Evolutionary conservation across 805 yeast species (phyloP).

Genomic region (Tetrapisispora taiwanensis): DNA sequence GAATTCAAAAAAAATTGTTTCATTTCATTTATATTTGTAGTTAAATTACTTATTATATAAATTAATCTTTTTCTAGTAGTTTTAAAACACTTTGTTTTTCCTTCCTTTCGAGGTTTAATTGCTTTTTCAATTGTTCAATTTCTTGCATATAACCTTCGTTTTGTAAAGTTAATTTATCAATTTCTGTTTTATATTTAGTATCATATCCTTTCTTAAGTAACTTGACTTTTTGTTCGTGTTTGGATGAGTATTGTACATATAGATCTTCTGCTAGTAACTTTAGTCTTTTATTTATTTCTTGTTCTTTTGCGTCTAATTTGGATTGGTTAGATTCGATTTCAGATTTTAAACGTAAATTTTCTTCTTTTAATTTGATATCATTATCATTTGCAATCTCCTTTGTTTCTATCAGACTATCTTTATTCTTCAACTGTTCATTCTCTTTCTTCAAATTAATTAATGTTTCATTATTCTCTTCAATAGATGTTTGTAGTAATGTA

Average conservation of each 20-base stretch:
- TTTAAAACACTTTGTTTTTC: constrained; percentile 50
- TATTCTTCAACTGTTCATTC: constrained; percentile 15
- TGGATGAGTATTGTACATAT: constrained; percentile 63
- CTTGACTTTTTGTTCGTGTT: constrained; percentile 64
- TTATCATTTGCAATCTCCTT: neutral
- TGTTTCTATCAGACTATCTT: constrained; percentile 7
- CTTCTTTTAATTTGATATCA: constrained; percentile 4
- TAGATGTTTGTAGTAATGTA: constrained; percentile 25
- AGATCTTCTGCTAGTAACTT: constrained; percentile 59
- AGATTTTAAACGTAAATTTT: constrained; percentile 11
- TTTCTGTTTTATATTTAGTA: constrained; percentile 39
- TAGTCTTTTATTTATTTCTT: constrained; percentile 43
- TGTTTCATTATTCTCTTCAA: constrained; percentile 24
- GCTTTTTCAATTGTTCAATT: constrained; percentile 40
- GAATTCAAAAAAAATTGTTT: too few species aligned
- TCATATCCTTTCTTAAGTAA: constrained; percentile 52
- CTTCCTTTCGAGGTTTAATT: constrained; percentile 40
- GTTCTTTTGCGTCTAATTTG: constrained; percentile 33
- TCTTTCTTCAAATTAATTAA: constrained; percentile 19
- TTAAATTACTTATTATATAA: neutral
- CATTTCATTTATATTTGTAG: too few species aligned
- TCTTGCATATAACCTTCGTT: constrained; percentile 40
- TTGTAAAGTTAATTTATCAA: constrained; percentile 34
- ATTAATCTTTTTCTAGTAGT: constrained; percentile 34
- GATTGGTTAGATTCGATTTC: constrained; percentile 25